Percentiles rank a stretch among this genome's conserved stretches.
Evolutionary conservation across 495 filamentous ascomycete species (phyloP).

Genomic region (Talaromyces trachyspermus): DNA sequence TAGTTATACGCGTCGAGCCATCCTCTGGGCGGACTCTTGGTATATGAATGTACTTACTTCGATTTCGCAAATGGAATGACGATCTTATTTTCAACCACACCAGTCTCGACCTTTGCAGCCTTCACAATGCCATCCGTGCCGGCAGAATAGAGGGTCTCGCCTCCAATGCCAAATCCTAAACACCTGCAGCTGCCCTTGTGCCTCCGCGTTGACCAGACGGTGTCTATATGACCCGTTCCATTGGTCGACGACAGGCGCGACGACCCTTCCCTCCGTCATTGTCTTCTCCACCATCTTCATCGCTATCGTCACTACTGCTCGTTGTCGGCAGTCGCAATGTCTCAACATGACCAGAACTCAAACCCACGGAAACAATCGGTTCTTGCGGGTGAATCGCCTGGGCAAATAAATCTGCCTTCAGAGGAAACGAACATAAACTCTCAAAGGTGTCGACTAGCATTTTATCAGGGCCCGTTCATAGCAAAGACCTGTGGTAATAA

Average conservation of each 20-base stretch:
- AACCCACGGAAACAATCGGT: conserved; percentile 77
- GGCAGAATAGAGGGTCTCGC: conserved; percentile 70
- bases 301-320: conserved; percentile 29
- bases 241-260: conserved; percentile 38
- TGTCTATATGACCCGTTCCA: conserved; percentile 71
- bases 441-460: conserved; percentile 55
- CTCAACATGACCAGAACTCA: conserved; percentile 80
- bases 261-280: conserved; percentile 42
- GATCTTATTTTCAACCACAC: conserved; percentile 70
- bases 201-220: conserved; percentile 75
- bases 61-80: conserved; percentile 35
- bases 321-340: conserved; percentile 68
- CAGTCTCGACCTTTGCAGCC: conserved; percentile 71
- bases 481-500: background rate
- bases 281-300: conserved; percentile 34
- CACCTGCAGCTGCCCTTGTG: conserved; percentile 89
- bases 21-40: too few relatives aligned
- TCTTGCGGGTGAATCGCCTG: conserved; percentile 79
- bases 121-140: conserved; percentile 90
- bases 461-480: too few relatives aligned
- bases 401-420: conserved; percentile 80
- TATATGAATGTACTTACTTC: conserved; percentile 31
- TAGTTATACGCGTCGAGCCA: too few relatives aligned
- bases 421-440: conserved; percentile 80
- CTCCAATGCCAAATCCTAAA: conserved; percentile 70